Percentiles rank a stretch among this genome's conserved stretches.
phyloP scores from a whole-genome alignment of 2,329 filamentous ascomycete genomes.

The Botrytis fabae region DNA sequence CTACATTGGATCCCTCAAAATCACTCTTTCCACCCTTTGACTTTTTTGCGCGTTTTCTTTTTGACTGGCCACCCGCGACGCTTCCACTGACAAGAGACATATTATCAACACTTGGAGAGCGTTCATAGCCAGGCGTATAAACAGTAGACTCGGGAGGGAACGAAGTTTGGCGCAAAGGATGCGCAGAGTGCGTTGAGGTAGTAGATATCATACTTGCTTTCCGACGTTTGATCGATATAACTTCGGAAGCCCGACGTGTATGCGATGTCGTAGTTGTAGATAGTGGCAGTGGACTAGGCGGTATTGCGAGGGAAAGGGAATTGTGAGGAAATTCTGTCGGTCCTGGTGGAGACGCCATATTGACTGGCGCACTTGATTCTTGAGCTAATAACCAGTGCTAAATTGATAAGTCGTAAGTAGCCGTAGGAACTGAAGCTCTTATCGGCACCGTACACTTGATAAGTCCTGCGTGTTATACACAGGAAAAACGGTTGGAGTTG shows the following conservation, averaged over 20 bases:
- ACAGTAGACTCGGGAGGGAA: conserved; percentile 66
- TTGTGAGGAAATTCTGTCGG: conserved; percentile 40
- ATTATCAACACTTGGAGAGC: conserved; percentile 66
- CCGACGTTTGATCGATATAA: conserved; percentile 61
- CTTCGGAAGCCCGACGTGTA: conserved; percentile 57
- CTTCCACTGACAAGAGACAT: conserved; percentile 62
- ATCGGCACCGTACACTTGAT: not conserved
- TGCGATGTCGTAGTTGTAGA: conserved; percentile 49
- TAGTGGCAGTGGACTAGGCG: conserved; percentile 52
- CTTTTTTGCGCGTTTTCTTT: conserved; percentile 64
- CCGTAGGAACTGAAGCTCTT: conserved; percentile 2
- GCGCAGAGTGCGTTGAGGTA: conserved; percentile 53
- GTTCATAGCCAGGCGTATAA: conserved; percentile 48
- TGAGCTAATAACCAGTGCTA: not conserved
- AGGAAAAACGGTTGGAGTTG: not conserved
- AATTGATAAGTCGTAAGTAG: conserved; percentile 4
- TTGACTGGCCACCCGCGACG: conserved; percentile 48
- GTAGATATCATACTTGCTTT: conserved; percentile 67
- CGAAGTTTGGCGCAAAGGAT: conserved; percentile 77
- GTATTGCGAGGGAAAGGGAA: conserved; percentile 49
- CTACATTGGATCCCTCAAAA: conserved; percentile 22
- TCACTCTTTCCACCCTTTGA: conserved; percentile 58
- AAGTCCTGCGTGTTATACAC: not conserved
- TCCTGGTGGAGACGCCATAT: conserved; percentile 39
- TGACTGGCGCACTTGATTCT: conserved; percentile 5